Conservation (phyloP, 176 grass and related monocot genomes). For the Thalia dealbata region DNA sequence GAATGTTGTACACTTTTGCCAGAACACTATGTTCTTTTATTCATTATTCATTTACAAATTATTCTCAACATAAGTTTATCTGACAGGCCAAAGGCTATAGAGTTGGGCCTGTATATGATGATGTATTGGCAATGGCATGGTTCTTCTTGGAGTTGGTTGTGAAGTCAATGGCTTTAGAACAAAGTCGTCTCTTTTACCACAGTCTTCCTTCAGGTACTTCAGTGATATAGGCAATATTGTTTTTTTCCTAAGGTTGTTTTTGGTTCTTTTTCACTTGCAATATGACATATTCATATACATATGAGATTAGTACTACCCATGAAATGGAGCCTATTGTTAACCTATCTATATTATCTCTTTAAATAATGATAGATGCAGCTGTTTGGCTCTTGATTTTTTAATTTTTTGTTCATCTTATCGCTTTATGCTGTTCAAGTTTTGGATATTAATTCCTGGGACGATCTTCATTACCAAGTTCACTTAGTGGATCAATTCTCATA, state of each 20-base stretch:
- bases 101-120: conserved; percentile 99
- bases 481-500: not conserved
- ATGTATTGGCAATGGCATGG: conserved; percentile 99
- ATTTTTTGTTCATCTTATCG: not conserved
- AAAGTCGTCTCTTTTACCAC: conserved; percentile 80
- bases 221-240: not conserved
- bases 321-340: too few species aligned
- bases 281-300: not conserved
- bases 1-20: not conserved
- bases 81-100: conserved; percentile 97
- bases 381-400: not conserved
- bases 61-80: conserved; percentile 1
- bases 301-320: too few species aligned
- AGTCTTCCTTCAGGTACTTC: conserved; percentile 79
- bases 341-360: not conserved
- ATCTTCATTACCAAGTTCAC: not conserved
- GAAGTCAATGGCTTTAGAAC: conserved; percentile 96
- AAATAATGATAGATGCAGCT: not conserved
- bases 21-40: not conserved
- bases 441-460: not conserved
- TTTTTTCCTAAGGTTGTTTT: not conserved
- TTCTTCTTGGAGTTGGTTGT: conserved; percentile 99
- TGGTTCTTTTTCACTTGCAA: not conserved
- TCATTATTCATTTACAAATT: not conserved
- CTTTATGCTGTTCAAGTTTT: not conserved